A percentile compares a stretch with the other conserved stretches of the same genome.
Conservation (phyloP, 208 protist species). For the Wallacemonas sp. region DNA sequence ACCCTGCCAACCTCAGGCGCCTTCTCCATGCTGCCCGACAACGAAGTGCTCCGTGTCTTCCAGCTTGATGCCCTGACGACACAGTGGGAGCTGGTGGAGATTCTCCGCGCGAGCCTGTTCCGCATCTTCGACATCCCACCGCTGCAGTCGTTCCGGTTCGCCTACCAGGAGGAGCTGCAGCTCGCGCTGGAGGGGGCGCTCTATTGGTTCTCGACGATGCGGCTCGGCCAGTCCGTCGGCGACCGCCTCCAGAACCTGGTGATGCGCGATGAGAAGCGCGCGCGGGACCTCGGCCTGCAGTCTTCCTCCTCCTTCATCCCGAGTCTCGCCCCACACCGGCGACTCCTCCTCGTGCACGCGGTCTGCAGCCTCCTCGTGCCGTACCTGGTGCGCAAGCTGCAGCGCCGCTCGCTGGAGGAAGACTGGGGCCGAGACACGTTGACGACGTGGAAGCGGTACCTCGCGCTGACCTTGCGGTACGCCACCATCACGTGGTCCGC, state of each 20-base stretch:
- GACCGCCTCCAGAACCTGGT: conserved; percentile 88
- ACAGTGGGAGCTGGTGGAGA: conserved; percentile 80
- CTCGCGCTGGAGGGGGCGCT: conserved; percentile 66
- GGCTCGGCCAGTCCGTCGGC: conserved; percentile 66
- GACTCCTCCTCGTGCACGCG: conserved; percentile 68
- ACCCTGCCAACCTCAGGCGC: conserved; percentile 57
- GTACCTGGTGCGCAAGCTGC: conserved; percentile 77
- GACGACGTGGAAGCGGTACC: conserved; percentile 27
- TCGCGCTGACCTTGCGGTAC: conserved; percentile 54
- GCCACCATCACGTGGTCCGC: conserved; percentile 47
- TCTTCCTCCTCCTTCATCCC: conserved; percentile 55
- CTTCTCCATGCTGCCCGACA: conserved; percentile 77
- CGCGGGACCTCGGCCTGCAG: conserved; percentile 40
- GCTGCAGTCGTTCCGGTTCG: conserved; percentile 68
- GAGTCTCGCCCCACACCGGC: conserved; percentile 61
- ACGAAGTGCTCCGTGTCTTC: conserved; percentile 79
- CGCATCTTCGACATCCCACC: conserved; percentile 67
- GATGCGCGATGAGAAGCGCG: conserved; percentile 73
- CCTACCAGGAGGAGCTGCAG: conserved; percentile 79
- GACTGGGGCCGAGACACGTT: conserved; percentile 60
- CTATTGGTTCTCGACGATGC: conserved; percentile 77
- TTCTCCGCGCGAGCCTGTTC: conserved; percentile 64
- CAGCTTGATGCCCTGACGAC: conserved; percentile 74
- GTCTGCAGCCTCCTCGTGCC: conserved; percentile 72
- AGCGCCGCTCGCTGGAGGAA: conserved; percentile 70